Conservation (phyloP, 345 rosid species). For the Excoecaria cochinchinensis region DNA sequence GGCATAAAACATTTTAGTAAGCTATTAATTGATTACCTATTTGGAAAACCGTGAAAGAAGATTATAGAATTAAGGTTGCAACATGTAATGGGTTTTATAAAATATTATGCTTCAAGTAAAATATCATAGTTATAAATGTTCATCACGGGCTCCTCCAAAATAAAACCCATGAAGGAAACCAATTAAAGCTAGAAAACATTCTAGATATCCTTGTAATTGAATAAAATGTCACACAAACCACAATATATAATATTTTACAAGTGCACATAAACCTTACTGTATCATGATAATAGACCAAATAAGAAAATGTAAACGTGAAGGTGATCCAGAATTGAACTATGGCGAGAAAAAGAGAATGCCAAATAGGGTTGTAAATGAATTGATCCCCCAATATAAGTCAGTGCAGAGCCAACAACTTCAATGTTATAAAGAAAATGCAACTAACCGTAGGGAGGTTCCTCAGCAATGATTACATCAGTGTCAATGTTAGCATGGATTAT, state of each 20-base stretch:
- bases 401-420: background rate
- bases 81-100: background rate
- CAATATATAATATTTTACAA: no score
- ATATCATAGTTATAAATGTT: background rate
- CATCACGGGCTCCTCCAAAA: background rate
- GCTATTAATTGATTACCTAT: background rate
- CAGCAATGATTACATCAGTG: slow-evolving; percentile 96
- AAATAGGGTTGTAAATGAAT: background rate
- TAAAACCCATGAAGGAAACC: background rate
- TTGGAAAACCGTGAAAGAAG: background rate
- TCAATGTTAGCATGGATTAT: slow-evolving; percentile 98
- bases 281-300: background rate
- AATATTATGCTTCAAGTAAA: background rate
- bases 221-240: background rate
- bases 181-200: background rate
- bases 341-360: background rate
- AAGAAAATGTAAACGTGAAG: background rate
- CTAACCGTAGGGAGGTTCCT: slow-evolving; percentile 97
- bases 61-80: background rate
- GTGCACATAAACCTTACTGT: background rate
- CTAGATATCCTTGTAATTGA: background rate
- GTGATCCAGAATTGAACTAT: background rate
- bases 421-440: slow-evolving; percentile 11
- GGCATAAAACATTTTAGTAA: slow-evolving; percentile 8
- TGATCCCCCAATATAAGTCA: background rate